A percentile compares a stretch with the other conserved stretches of the same genome.
Conservation (phyloP, 2,329 filamentous ascomycete genomes). For the Lachnellula suecica region DNA sequence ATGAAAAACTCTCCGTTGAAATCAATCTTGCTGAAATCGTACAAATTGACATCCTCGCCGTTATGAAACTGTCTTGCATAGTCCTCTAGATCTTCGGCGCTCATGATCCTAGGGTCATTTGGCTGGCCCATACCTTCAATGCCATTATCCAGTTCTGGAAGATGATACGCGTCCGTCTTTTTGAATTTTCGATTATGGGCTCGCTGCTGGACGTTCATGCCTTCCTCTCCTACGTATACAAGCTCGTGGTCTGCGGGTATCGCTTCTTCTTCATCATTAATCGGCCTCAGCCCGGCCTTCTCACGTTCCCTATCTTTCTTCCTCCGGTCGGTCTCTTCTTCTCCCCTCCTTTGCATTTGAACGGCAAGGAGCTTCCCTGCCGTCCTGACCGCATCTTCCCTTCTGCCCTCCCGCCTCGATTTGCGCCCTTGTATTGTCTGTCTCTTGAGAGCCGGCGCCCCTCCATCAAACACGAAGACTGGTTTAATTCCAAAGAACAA, state of each 20-base stretch:
- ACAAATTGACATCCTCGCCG: conserved; percentile 87
- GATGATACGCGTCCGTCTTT: conserved; percentile 92
- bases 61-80: conserved; percentile 91
- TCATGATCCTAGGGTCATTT: conserved; percentile 96
- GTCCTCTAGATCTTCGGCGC: conserved; percentile 86
- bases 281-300: conserved; percentile 38
- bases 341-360: conserved; percentile 88
- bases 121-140: conserved; percentile 85
- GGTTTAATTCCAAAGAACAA: conserved; percentile 95
- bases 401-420: conserved; percentile 76
- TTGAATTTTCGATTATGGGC: conserved; percentile 74
- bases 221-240: conserved; percentile 88
- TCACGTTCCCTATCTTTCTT: conserved; percentile 37
- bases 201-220: conserved; percentile 77
- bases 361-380: conserved; percentile 89
- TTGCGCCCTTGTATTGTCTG: conserved; percentile 84
- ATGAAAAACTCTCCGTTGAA: conserved; percentile 95
- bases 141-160: conserved; percentile 78
- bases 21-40: conserved; percentile 98
- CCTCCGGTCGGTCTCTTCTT: conserved; percentile 75
- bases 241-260: conserved; percentile 68
- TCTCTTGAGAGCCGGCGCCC: conserved; percentile 85
- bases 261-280: conserved; percentile 62
- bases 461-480: conserved; percentile 97
- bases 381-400: conserved; percentile 90